These are phyloP conservation scores for Ramaria sp. DNA, from an alignment of 768 basidiomycete species.

Conservation along the genomic window DNA sequence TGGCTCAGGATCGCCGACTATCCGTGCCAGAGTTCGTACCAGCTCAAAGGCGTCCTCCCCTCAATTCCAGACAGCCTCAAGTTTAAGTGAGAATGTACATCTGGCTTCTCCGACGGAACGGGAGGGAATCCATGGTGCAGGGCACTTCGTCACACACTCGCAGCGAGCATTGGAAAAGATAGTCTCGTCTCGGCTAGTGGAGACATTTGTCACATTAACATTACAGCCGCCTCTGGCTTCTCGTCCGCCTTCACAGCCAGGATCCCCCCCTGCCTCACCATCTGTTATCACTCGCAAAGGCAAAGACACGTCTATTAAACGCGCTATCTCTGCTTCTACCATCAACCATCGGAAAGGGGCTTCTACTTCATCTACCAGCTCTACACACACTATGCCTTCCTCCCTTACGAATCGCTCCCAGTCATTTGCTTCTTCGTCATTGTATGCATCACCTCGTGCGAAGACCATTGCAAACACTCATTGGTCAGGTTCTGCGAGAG, in stretches of 20 bases:
- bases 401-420: conserved; percentile 12
- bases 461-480: not conserved
- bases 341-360: conserved; percentile 16
- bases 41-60: conserved; percentile 42
- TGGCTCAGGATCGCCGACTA: conserved; percentile 19
- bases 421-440: conserved; percentile 6
- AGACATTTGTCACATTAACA: conserved; percentile 60
- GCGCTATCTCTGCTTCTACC: not conserved
- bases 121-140: not conserved
- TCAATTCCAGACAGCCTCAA: conserved; percentile 11
- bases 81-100: conserved; percentile 3
- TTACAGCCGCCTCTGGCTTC: conserved; percentile 23
- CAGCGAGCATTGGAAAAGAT: conserved; percentile 62
- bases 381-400: conserved; percentile 13
- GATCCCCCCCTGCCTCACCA: not conserved
- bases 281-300: not conserved
- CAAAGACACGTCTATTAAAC: conserved; percentile 1
- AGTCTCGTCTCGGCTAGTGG: conserved; percentile 61
- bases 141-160: conserved; percentile 23
- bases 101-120: not conserved
- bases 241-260: conserved; percentile 13
- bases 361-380: conserved; percentile 15
- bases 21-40: conserved; percentile 27
- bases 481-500: not conserved
- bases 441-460: conserved; percentile 2